Evolutionary conservation across 768 basidiomycete genomes (phyloP).

Genomic region (Postia placenta): DNA sequence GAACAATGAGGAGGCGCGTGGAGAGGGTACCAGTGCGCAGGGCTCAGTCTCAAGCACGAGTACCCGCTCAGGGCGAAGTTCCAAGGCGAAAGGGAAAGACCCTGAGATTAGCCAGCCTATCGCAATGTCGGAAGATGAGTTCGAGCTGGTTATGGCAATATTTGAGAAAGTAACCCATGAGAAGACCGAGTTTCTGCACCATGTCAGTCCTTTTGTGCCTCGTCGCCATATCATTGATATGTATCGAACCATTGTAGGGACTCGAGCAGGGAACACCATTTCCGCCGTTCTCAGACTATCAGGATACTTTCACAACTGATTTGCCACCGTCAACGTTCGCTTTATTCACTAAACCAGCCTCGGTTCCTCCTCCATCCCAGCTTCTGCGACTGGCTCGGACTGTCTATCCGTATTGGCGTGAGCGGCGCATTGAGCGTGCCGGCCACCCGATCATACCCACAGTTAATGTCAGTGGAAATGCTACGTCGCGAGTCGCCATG

Average conservation of each 20-base stretch:
- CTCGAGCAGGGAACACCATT: constrained; percentile 64
- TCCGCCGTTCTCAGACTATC: constrained; percentile 69
- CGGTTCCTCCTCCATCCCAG: constrained; percentile 57
- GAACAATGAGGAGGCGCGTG: constrained; percentile 82
- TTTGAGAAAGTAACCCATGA: constrained; percentile 90
- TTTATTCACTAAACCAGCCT: constrained; percentile 56
- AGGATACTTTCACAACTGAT: constrained; percentile 56
- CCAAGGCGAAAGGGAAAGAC: constrained; percentile 82
- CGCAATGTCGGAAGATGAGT: constrained; percentile 84
- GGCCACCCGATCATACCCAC: constrained; percentile 84
- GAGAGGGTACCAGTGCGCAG: constrained; percentile 79
- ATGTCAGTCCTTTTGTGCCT: constrained; percentile 51
- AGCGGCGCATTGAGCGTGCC: constrained; percentile 69
- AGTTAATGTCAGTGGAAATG: constrained; percentile 69
- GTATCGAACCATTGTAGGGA: constrained; percentile 30
- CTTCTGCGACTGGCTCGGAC: constrained; percentile 65
- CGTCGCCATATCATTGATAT: neutral
- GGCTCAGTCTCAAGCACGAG: constrained; percentile 53
- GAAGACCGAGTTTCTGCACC: constrained; percentile 83
- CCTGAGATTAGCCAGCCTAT: constrained; percentile 59
- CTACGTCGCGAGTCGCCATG: neutral
- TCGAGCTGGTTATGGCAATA: constrained; percentile 92
- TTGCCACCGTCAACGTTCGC: constrained; percentile 64
- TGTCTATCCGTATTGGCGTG: constrained; percentile 88
- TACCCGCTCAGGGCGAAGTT: constrained; percentile 57